Evolutionary conservation across 768 basidiomycete species (phyloP).

Genomic region (Termitomyces sp.): DNA sequence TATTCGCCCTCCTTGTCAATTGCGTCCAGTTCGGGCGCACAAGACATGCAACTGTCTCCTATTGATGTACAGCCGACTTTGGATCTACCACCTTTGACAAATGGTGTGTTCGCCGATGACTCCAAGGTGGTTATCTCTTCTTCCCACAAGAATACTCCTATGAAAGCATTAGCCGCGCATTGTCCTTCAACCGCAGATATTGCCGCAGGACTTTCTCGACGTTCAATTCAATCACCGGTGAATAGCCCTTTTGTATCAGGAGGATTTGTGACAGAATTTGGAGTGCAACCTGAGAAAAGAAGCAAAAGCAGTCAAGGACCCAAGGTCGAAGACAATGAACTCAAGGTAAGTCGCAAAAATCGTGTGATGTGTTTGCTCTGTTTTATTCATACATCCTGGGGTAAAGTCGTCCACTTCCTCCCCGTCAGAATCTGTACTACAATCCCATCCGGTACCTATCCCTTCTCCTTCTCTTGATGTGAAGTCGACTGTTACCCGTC

Average conservation of each 20-base stretch:
- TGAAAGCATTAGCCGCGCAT: background rate
- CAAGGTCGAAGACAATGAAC: background rate
- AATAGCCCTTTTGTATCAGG: constrained; percentile 46
- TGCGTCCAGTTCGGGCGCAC: constrained; percentile 18
- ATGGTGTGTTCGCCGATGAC: background rate
- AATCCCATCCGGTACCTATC: background rate
- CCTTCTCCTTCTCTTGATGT: background rate
- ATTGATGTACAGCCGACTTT: constrained; percentile 4
- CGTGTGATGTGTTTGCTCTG: background rate
- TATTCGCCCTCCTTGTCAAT: constrained; percentile 20
- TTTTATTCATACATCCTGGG: background rate
- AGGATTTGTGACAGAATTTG: constrained; percentile 45
- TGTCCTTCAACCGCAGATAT: constrained; percentile 1
- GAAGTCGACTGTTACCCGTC: background rate
- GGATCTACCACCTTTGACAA: background rate
- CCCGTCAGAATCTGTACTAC: background rate
- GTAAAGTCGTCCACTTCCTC: background rate
- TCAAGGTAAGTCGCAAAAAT: constrained; percentile 6
- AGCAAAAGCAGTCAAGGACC: background rate
- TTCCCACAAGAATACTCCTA: background rate
- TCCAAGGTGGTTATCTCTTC: background rate
- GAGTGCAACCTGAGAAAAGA: constrained; percentile 13
- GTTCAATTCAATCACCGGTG: constrained; percentile 14
- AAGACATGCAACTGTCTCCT: constrained; percentile 24
- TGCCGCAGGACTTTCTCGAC: background rate